Conservation (phyloP, 352 stramenopile genomes). For the Pythium folliculosum region DNA sequence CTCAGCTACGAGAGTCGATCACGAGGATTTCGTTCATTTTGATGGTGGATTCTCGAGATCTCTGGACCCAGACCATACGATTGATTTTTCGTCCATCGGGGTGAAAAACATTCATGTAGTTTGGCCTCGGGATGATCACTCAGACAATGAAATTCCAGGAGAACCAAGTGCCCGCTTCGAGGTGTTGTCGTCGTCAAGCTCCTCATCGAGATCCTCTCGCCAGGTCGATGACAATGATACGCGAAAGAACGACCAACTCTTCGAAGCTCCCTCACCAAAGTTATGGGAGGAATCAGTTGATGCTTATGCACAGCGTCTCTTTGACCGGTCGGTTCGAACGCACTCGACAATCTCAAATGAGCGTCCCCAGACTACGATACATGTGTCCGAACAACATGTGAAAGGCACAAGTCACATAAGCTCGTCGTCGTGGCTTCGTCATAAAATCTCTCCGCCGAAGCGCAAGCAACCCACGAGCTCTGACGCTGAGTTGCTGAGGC, state of each 20-base stretch:
- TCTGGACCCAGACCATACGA: constrained; percentile 22
- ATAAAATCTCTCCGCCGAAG: neutral
- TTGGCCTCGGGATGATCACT: constrained; percentile 29
- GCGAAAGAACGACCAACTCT: neutral
- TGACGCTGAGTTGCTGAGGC: constrained; percentile 35
- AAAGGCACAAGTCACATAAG: neutral
- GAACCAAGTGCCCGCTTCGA: constrained; percentile 16
- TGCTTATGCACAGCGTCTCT: constrained; percentile 15
- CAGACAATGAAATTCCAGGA: neutral
- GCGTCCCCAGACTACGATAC: neutral
- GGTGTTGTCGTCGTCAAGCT: constrained; percentile 19
- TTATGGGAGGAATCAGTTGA: constrained; percentile 17
- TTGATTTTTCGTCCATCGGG: constrained; percentile 58
- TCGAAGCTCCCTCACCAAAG: constrained; percentile 2
- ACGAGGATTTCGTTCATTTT: constrained; percentile 11
- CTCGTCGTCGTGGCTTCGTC: neutral
- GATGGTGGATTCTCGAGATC: neutral
- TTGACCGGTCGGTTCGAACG: constrained; percentile 2
- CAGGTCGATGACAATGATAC: neutral
- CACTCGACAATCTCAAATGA: neutral
- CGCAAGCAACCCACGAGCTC: neutral
- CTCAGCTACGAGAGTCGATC: constrained; percentile 9
- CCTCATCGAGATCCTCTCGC: constrained; percentile 1
- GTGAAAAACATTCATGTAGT: constrained; percentile 50
- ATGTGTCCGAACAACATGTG: neutral